Evolutionary conservation across 2,329 filamentous ascomycete genomes (phyloP).

Genomic region (Hymenoscyphus fructigenus): DNA sequence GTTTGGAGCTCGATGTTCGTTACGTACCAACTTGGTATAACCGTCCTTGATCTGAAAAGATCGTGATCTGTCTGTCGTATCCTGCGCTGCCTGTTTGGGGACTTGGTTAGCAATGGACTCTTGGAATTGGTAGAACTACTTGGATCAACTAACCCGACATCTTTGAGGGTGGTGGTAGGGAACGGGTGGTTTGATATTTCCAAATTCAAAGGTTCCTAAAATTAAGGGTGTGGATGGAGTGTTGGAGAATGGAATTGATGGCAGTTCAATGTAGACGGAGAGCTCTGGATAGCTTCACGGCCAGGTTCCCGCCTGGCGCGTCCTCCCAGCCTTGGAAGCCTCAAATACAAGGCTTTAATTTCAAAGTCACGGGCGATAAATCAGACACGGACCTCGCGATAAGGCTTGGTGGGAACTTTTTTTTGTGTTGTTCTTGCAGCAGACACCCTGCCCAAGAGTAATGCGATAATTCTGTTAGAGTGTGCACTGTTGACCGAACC

Average conservation of each 20-base stretch:
- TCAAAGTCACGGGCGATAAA: constrained; percentile 4
- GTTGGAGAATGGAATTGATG: constrained; percentile 13
- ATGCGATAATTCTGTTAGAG: constrained; percentile 14
- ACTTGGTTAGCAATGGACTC: constrained; percentile 28
- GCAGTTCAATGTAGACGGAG: constrained; percentile 7
- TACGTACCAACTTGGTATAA: constrained; percentile 98
- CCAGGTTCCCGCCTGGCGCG: constrained; percentile 17
- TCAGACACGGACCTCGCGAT: neutral
- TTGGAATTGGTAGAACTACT: constrained; percentile 10
- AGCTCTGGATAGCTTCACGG: constrained; percentile 15
- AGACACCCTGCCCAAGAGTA: constrained; percentile 10
- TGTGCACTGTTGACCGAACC: constrained; percentile 11
- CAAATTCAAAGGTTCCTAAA: neutral
- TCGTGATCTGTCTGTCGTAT: constrained; percentile 98
- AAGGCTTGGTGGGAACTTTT: constrained; percentile 9
- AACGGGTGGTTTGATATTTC: neutral
- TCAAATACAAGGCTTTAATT: neutral
- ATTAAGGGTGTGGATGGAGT: neutral
- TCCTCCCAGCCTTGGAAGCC: constrained; percentile 7
- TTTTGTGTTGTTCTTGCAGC: neutral
- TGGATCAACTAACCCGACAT: constrained; percentile 40
- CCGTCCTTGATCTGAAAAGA: constrained; percentile 98
- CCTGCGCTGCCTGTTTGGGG: constrained; percentile 68
- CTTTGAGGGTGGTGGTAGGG: constrained; percentile 20
- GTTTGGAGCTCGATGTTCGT: neutral